Conservation (phyloP, 192 early-diverging fungal species). For the Entomortierella beljakovae region DNA sequence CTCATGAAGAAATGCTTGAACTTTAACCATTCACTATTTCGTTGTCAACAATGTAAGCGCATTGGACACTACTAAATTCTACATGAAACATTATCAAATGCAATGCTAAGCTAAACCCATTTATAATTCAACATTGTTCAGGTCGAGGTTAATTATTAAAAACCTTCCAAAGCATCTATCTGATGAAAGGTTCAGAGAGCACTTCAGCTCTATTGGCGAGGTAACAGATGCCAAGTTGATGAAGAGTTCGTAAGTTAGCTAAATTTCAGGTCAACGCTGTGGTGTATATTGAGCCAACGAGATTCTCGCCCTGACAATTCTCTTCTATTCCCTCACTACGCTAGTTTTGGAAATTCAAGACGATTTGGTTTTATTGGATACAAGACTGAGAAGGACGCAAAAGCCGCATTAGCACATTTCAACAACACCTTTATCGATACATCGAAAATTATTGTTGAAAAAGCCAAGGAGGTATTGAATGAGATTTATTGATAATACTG, state of each 20-base stretch:
- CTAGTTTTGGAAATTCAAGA: constrained; percentile 82
- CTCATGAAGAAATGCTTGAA: too few species aligned
- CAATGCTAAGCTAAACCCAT: too few species aligned
- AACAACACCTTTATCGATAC: constrained; percentile 95
- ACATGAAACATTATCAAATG: too few species aligned
- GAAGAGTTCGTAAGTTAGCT: constrained; percentile 73
- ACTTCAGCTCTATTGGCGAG: constrained; percentile 86
- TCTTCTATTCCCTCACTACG: neutral
- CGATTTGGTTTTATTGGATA: constrained; percentile 95
- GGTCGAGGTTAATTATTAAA: constrained; percentile 90
- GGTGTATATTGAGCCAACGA: too few species aligned
- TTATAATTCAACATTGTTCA: too few species aligned
- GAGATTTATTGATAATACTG: neutral
- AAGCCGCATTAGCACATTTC: constrained; percentile 85
- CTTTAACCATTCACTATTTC: too few species aligned
- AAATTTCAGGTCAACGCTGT: too few species aligned
- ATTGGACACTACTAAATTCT: too few species aligned
- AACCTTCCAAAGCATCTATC: constrained; percentile 94
- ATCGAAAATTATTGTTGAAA: constrained; percentile 86
- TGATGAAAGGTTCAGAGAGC: constrained; percentile 85
- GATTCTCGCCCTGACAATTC: neutral
- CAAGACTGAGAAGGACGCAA: constrained; percentile 87
- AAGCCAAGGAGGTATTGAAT: constrained; percentile 78
- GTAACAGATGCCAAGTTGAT: constrained; percentile 95
- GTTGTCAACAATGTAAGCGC: too few species aligned